Percentiles rank a stretch among this genome's conserved stretches.
Conservation (phyloP, 176 grass and related monocot species). For the Avena atlantica region DNA sequence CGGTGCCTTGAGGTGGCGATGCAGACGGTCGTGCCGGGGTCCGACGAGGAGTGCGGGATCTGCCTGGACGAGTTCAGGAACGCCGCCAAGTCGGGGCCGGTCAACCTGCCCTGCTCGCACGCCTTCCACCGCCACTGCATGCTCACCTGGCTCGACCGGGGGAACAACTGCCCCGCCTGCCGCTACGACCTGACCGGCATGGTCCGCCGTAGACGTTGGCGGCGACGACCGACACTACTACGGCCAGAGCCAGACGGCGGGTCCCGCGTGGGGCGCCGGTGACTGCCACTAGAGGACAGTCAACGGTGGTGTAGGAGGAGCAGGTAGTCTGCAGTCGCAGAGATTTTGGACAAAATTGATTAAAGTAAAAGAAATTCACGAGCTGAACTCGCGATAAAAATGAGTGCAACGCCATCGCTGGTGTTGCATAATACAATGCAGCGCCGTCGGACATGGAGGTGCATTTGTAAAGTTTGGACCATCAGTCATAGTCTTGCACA, state of each 20-base stretch:
- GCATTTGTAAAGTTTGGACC: too few relatives aligned
- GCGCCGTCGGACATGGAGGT: too few relatives aligned
- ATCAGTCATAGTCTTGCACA: too few relatives aligned
- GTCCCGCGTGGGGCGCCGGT: not conserved
- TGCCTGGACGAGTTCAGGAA: not conserved
- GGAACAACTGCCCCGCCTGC: not conserved
- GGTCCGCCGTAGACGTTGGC: not conserved
- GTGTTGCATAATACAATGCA: too few relatives aligned
- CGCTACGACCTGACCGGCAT: not conserved
- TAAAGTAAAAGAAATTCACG: too few relatives aligned
- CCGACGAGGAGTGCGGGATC: constrained; percentile 28
- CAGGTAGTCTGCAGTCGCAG: not conserved
- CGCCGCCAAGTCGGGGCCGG: constrained; percentile 11
- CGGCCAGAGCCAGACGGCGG: not conserved
- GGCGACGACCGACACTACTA: not conserved
- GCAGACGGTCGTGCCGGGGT: constrained; percentile 15
- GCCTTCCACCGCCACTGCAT: not conserved
- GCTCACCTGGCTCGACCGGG: constrained; percentile 25
- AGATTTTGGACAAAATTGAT: too few relatives aligned
- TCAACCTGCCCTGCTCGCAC: constrained; percentile 22
- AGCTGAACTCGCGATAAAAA: too few relatives aligned
- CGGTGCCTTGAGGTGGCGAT: constrained; percentile 18
- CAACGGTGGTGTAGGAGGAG: not conserved
- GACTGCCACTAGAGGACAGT: too few relatives aligned
- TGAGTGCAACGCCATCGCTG: too few relatives aligned